phyloP scores from a whole-genome alignment of 169 alveolate genomes.

The Perkinsus marinus region DNA sequence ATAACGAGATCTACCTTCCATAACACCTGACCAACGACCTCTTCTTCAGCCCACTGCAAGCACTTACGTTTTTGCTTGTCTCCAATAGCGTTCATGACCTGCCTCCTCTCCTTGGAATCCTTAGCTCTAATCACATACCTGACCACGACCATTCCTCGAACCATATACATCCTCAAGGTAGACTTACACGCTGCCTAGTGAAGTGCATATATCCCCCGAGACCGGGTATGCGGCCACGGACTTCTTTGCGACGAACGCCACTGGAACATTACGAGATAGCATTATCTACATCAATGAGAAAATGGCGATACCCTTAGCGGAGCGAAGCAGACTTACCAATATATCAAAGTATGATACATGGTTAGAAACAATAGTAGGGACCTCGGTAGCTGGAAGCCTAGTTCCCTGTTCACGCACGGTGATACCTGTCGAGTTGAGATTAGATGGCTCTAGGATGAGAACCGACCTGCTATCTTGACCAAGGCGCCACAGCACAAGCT shows the following conservation, averaged over 20 bases:
- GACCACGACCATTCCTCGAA: too few species aligned
- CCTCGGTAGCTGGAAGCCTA: neutral
- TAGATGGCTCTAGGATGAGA: too few species aligned
- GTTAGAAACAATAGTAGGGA: neutral
- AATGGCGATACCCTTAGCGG: neutral
- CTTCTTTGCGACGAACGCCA: neutral
- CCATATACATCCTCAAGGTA: neutral
- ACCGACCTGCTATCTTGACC: neutral
- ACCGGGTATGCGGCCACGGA: neutral
- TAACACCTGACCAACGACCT: neutral
- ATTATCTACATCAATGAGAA: neutral
- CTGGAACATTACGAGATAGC: neutral
- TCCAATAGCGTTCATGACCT: neutral
- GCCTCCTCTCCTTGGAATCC: neutral
- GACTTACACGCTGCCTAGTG: neutral
- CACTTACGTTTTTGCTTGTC: neutral
- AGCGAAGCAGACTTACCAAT: neutral
- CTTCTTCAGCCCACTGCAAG: neutral
- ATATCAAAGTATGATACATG: neutral
- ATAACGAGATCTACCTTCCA: neutral
- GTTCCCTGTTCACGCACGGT: neutral
- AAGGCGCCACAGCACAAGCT: neutral
- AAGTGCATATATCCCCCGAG: neutral
- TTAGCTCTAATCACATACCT: neutral
- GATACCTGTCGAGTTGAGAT: too few species aligned